Conservation (phyloP, 2,329 filamentous ascomycete genomes). For the Fonsecaea pedrosoi region DNA sequence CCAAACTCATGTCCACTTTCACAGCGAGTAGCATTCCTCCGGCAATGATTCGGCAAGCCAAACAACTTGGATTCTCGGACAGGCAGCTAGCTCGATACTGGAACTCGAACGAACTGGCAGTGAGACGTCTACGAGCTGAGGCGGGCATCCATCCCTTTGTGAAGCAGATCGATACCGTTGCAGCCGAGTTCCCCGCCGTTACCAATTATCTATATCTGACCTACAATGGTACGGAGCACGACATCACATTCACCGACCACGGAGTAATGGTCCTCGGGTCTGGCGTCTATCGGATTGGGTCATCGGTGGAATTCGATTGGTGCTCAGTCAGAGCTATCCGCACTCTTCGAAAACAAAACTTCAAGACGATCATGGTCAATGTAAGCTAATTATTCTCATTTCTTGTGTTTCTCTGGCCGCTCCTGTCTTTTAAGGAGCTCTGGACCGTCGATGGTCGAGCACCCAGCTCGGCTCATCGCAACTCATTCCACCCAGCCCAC, state of each 20-base stretch:
- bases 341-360: constrained; percentile 80
- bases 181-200: constrained; percentile 90
- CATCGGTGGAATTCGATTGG: constrained; percentile 99
- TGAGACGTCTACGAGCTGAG: constrained; percentile 83
- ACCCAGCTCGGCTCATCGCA: no score
- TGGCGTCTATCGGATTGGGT: constrained; percentile 95
- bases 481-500: no score
- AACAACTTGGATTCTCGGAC: constrained; percentile 93
- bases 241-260: constrained; percentile 83
- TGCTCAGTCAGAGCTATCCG: constrained; percentile 94
- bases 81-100: constrained; percentile 92
- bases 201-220: constrained; percentile 98
- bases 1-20: constrained; percentile 75
- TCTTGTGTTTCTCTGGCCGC: neutral
- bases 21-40: constrained; percentile 69
- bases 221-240: constrained; percentile 88
- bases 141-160: constrained; percentile 85
- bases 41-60: constrained; percentile 78
- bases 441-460: no score
- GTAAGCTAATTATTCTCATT: constrained; percentile 34
- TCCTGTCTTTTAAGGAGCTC: neutral
- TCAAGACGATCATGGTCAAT: constrained; percentile 97
- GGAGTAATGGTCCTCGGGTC: constrained; percentile 97
- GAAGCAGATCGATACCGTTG: constrained; percentile 98
- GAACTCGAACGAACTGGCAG: constrained; percentile 90